A percentile compares a stretch with the other conserved stretches of the same genome.
phyloP scores from a whole-genome alignment of 164 flowering plant species.

The Platanus orientalis region DNA sequence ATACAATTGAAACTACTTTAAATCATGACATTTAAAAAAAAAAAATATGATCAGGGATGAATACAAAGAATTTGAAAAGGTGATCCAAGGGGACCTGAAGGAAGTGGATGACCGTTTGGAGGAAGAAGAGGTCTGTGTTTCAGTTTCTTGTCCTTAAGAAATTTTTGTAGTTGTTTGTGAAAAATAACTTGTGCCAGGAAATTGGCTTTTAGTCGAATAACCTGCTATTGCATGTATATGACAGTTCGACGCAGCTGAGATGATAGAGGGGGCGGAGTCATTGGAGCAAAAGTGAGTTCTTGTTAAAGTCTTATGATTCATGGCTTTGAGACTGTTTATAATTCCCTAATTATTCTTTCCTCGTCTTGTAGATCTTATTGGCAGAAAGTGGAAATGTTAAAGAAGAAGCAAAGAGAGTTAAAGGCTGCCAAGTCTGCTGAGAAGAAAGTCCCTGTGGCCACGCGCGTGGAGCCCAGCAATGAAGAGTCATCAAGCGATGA shows the following conservation, averaged over 20 bases:
- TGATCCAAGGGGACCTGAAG: conserved; percentile 77
- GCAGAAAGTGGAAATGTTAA: conserved; percentile 69
- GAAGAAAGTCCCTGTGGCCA: conserved; percentile 15
- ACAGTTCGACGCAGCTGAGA: conserved; percentile 93
- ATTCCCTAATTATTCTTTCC: background rate
- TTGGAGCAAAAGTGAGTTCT: conserved; percentile 69
- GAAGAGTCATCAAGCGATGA: background rate
- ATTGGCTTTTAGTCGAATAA: conserved; percentile 5
- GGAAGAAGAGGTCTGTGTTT: conserved; percentile 82
- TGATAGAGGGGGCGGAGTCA: conserved; percentile 70
- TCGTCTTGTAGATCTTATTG: conserved; percentile 38
- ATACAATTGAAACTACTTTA: too few relatives aligned
- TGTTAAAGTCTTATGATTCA: background rate
- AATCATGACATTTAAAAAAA: background rate
- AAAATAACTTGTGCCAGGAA: background rate
- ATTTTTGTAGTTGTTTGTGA: background rate
- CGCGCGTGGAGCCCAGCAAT: background rate
- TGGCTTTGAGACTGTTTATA: too few relatives aligned
- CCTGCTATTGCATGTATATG: conserved; percentile 7
- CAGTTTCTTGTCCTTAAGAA: background rate
- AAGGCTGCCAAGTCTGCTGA: conserved; percentile 45
- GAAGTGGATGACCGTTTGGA: conserved; percentile 83
- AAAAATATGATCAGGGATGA: conserved; percentile 58
- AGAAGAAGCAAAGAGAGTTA: conserved; percentile 60
- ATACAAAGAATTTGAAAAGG: conserved; percentile 86